Evolutionary conservation across 352 stramenopile species (phyloP).

Genomic region (Thraustochytrium striatum): DNA sequence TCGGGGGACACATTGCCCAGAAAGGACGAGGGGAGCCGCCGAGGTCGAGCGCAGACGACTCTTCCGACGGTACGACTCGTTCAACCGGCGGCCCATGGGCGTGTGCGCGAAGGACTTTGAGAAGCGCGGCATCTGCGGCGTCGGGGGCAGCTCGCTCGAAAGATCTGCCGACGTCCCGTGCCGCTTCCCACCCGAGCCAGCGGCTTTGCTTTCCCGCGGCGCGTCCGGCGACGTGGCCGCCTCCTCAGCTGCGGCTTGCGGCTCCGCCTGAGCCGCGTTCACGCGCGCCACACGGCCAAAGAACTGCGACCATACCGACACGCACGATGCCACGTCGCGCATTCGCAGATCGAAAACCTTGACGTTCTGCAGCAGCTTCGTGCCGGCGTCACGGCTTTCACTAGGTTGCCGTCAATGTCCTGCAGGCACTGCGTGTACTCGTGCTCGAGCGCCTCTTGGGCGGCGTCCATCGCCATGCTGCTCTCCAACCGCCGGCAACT

Average conservation of each 20-base stretch:
- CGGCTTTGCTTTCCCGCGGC: background rate
- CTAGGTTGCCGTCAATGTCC: constrained; percentile 43
- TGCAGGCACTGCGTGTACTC: background rate
- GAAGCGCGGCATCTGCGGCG: constrained; percentile 11
- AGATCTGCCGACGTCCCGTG: background rate
- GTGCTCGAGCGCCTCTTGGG: background rate
- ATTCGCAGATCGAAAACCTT: constrained; percentile 3
- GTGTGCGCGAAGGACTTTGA: constrained; percentile 41
- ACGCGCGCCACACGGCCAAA: background rate
- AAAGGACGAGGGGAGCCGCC: too few relatives aligned
- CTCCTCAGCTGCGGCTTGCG: background rate
- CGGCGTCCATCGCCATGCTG: background rate
- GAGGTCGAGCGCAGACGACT: background rate
- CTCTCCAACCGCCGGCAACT: background rate
- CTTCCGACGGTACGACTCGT: background rate
- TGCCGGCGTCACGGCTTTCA: constrained; percentile 23
- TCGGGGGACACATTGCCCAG: too few relatives aligned
- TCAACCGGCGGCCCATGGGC: constrained; percentile 23
- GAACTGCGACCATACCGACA: constrained; percentile 10
- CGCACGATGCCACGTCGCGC: constrained; percentile 16
- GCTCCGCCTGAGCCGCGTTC: background rate
- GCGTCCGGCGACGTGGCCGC: background rate
- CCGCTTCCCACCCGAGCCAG: background rate
- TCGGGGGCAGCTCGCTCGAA: constrained; percentile 25
- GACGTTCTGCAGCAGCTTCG: constrained; percentile 22